These are phyloP conservation scores for Puccinia polysora DNA, from an alignment of 1,284 basidiomycete species.

Conservation along the genomic window DNA sequence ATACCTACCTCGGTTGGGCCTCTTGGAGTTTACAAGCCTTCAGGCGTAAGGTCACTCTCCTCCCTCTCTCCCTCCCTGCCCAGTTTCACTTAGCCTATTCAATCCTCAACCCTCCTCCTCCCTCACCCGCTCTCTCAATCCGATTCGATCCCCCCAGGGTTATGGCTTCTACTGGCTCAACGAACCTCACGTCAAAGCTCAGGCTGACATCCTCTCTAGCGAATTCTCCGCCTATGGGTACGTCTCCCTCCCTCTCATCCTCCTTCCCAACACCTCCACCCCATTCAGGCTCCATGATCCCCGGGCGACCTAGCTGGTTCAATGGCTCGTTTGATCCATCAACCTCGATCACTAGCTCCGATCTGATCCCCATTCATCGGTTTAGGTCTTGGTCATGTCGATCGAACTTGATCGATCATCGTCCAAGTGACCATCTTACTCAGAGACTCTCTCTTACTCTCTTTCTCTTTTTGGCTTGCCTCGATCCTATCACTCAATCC, in stretches of 20 bases:
- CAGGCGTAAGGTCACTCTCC: conserved; percentile 5
- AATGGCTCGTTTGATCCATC: no score
- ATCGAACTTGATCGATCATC: not conserved
- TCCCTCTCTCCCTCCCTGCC: not conserved
- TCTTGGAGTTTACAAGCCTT: conserved; percentile 41
- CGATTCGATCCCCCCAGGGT: not conserved
- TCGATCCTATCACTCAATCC: no score
- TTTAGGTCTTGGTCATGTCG: not conserved
- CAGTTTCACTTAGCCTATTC: not conserved
- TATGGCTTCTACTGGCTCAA: conserved; percentile 40
- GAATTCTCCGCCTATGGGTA: conserved; percentile 36
- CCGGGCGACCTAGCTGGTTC: no score
- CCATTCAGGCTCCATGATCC: no score
- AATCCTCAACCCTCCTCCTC: not conserved
- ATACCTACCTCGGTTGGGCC: conserved; percentile 33
- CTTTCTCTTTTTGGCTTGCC: no score
- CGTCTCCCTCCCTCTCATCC: not conserved
- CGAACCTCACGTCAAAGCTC: conserved; percentile 25
- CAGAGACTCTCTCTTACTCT: no score
- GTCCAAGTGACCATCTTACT: no score
- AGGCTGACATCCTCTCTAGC: conserved; percentile 26
- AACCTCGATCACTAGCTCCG: no score
- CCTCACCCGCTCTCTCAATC: no score
- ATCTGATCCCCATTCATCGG: not conserved
- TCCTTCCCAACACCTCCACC: not conserved